These are phyloP conservation scores for Cicer bijugum DNA, from an alignment of 306 rosid genomes.

Conservation along the genomic window DNA sequence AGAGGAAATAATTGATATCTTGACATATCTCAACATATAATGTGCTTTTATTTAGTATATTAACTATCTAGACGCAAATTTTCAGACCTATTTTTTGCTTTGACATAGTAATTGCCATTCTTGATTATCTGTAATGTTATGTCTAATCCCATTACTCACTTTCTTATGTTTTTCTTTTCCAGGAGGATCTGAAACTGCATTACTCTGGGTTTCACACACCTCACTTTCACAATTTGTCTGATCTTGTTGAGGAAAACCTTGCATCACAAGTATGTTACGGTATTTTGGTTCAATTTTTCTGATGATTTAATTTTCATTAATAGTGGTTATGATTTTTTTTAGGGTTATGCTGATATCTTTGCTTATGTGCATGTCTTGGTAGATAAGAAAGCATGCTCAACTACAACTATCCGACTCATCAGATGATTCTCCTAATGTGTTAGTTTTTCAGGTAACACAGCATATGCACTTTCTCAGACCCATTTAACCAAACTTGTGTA, in stretches of 20 bases:
- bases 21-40: background rate
- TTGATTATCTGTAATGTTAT: conserved; percentile 31
- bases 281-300: conserved; percentile 36
- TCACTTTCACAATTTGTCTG: conserved; percentile 89
- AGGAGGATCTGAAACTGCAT: conserved; percentile 83
- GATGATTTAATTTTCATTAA: conserved; percentile 19
- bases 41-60: conserved; percentile 19
- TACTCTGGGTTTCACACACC: conserved; percentile 81
- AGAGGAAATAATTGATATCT: background rate
- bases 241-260: conserved; percentile 78
- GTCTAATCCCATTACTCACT: conserved; percentile 26
- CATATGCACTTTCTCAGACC: conserved; percentile 37
- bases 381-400: conserved; percentile 66
- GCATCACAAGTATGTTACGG: conserved; percentile 68
- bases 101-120: conserved; percentile 21
- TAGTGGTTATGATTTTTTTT: conserved; percentile 26
- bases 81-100: background rate
- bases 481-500: conserved; percentile 16
- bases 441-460: conserved; percentile 80
- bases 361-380: conserved; percentile 43
- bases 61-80: conserved; percentile 3
- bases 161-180: conserved; percentile 46
- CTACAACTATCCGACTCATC: conserved; percentile 78
- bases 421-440: conserved; percentile 70
- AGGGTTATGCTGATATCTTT: conserved; percentile 39